Evolutionary conservation across 1,284 basidiomycete genomes (phyloP), one percentile per base, ranked within the genome.

Genomic region (Ganoderma lingzhi): DNA sequence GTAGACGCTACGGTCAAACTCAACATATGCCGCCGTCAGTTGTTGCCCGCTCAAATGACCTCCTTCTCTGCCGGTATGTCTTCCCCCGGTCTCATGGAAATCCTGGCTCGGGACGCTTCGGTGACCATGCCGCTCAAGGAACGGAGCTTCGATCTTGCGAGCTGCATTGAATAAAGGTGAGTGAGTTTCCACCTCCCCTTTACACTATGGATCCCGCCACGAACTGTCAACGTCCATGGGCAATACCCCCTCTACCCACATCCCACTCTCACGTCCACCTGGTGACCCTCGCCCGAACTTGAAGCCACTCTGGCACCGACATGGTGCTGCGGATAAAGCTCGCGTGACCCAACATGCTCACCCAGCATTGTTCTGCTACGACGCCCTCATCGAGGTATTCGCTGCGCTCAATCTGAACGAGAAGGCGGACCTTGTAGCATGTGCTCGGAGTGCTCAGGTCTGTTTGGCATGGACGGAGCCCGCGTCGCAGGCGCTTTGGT

Each of bases 221-320:
- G 53, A 14, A 32, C 53, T 51, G 48, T 51, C 42, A 14, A 15
- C 30, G 19, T 35, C 55, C 55, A 56, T 56, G 55, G 55, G 55
- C 32, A 17, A 35, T 12, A 17, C 55, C 32, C 55, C 30, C 32
- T 56, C 55, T 35, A 56, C 28, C 55, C 30, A 35, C 17, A 32
- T 28, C 17, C 2, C 32, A 19, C 55, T 56, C 30, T 15, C 32
- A 35, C 30, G 30, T 17, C 5, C 30, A 19, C 17, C 55, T 12
- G 30, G 6, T 35, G 19, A 56, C 55, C 23, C 23, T 23, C 23
- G 23, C 23, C 55, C 35, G 55, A 30, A 56, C 10, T 35, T 14
- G 30, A 56, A 35, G 32, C 32, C 55, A 15, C 32, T 14, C 55
- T 56, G 55, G 55, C 55, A 32, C 55, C 55, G 55, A 56, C 55